Conservation (phyloP, 257 asterid species). For the Lithospermum erythrorhizon region DNA sequence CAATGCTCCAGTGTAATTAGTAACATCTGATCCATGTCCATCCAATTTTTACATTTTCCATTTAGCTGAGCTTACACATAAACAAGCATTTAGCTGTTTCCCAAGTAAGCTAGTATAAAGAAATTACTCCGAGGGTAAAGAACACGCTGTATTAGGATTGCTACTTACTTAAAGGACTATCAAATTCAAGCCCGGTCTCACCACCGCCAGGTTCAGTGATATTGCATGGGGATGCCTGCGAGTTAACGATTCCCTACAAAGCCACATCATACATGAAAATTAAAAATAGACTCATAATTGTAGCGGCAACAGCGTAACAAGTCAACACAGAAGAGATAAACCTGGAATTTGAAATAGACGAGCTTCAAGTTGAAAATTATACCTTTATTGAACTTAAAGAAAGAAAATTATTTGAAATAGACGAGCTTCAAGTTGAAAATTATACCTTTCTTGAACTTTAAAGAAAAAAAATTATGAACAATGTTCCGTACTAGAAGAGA, state of each 20-base stretch:
- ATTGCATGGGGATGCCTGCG: conserved; percentile 16
- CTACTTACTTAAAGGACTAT: conserved; percentile 43
- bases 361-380: no score
- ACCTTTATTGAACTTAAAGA: no score
- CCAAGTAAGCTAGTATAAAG: neutral
- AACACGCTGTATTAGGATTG: neutral
- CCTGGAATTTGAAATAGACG: no score
- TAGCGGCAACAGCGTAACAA: neutral
- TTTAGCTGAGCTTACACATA: neutral
- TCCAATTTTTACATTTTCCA: neutral
- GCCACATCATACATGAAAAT: conserved; percentile 7
- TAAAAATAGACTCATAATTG: conserved; percentile 3
- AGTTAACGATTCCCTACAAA: conserved; percentile 29
- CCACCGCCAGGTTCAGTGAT: conserved; percentile 20
- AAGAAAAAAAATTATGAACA: no score
- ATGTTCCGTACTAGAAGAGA: no score
- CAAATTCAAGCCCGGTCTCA: conserved; percentile 25
- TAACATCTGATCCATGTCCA: no score
- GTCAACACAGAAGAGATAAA: no score
- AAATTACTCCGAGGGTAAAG: no score
- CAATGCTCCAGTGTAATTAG: no score
- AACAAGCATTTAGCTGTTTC: neutral
- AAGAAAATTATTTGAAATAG: no score
- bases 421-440: no score
- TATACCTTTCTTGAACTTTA: no score